Evolutionary conservation across 192 early-diverging fungal species (phyloP).

Genomic region (Kickxella alabastrina): DNA sequence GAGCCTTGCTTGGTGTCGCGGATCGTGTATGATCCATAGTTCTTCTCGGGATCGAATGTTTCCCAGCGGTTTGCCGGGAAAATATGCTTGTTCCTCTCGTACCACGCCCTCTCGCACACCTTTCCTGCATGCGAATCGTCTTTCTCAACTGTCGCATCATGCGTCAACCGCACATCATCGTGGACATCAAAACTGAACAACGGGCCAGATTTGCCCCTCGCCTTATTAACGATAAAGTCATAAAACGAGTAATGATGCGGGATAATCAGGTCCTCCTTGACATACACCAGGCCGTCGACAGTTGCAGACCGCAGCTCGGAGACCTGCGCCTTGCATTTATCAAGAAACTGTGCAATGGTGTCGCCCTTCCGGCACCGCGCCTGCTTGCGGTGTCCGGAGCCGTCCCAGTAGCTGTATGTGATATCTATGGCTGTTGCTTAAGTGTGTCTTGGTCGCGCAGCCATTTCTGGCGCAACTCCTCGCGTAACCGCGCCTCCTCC

Average conservation of each 20-base stretch:
- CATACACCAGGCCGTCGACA: slow-evolving; percentile 83
- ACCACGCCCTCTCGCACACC: slow-evolving; percentile 85
- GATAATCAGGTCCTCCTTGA: slow-evolving; percentile 96
- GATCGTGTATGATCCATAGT: slow-evolving; percentile 51
- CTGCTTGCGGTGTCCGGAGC: slow-evolving; percentile 83
- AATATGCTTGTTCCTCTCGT: slow-evolving; percentile 92
- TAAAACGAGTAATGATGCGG: slow-evolving; percentile 90
- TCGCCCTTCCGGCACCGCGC: slow-evolving; percentile 81
- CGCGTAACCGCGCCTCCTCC: slow-evolving; percentile 64
- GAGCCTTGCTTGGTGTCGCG: slow-evolving; percentile 15
- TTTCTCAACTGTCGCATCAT: slow-evolving; percentile 81
- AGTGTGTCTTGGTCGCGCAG: slow-evolving; percentile 73
- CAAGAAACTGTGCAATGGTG: slow-evolving; percentile 82
- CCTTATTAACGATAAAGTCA: slow-evolving; percentile 94
- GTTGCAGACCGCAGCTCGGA: slow-evolving; percentile 75
- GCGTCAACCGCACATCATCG: slow-evolving; percentile 81
- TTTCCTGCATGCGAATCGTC: slow-evolving; percentile 97
- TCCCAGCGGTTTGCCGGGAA: slow-evolving; percentile 94
- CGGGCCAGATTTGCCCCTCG: slow-evolving; percentile 93
- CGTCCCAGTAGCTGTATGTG: slow-evolving; percentile 96
- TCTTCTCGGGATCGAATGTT: slow-evolving; percentile 80
- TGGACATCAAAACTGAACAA: slow-evolving; percentile 92
- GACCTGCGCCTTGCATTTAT: slow-evolving; percentile 76
- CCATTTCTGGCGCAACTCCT: slow-evolving; percentile 80
- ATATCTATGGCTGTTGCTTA: slow-evolving; percentile 81